Percentiles rank a stretch among this genome's conserved stretches.
phyloP scores from a whole-genome alignment of 495 filamentous ascomycete genomes.

The Trichoderma erinaceum region DNA sequence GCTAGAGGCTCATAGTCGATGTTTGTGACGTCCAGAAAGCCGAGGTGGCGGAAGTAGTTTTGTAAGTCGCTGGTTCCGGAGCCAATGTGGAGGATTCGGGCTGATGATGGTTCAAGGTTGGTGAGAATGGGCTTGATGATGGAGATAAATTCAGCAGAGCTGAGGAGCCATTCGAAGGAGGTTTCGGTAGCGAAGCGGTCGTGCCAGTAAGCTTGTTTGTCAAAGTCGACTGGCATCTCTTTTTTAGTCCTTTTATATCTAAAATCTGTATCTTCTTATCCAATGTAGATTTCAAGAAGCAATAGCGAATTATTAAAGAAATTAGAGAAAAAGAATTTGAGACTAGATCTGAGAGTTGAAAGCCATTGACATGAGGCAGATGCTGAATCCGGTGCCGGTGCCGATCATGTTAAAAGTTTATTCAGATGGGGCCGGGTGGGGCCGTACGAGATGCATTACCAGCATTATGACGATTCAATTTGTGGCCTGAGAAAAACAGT shows the following conservation, averaged over 20 bases:
- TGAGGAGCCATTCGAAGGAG: conserved; percentile 36
- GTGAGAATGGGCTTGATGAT: conserved; percentile 29
- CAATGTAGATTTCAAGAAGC: too few species aligned
- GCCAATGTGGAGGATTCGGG: conserved; percentile 33
- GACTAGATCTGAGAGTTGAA: too few species aligned
- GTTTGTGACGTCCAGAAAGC: conserved; percentile 34
- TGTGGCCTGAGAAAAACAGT: too few species aligned
- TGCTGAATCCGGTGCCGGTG: too few species aligned
- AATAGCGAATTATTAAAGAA: too few species aligned
- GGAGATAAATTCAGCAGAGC: conserved; percentile 31
- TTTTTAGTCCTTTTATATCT: background rate
- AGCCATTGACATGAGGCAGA: background rate
- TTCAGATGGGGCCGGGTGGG: too few species aligned
- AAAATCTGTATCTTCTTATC: too few species aligned
- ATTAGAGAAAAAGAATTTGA: too few species aligned
- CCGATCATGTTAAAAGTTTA: too few species aligned
- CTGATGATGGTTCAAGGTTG: conserved; percentile 3
- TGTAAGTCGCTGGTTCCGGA: conserved; percentile 40
- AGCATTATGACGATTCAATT: too few species aligned
- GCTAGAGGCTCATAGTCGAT: conserved; percentile 40
- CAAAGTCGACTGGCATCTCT: conserved; percentile 27
- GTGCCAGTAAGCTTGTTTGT: conserved; percentile 39
- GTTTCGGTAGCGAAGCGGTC: conserved; percentile 31
- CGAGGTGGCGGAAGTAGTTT: conserved; percentile 26
- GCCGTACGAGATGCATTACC: too few species aligned